Base-by-base conservation (phyloP, 176 grass and related monocot species). In the Oryza punctata region DNA sequence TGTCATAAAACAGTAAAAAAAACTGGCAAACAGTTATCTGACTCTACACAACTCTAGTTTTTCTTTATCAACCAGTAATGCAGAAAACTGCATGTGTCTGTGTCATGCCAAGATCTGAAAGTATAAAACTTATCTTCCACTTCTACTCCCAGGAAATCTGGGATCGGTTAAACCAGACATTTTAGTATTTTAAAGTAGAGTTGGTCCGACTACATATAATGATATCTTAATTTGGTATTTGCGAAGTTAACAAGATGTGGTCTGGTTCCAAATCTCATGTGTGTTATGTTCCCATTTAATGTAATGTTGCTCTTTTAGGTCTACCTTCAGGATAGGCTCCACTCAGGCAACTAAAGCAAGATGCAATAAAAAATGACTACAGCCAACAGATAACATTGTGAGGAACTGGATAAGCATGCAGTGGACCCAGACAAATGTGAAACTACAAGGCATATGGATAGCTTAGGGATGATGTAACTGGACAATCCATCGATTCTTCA, bases 1-100 rank as follows among this genome's bases (percentile, higher is more conserved):
- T 21, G 72, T 28, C 69, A 32, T 81, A 52, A 91, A 72, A 29
- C 16, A 83, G 54, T 26, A 37, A 78, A 35, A 4, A 66, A 74
- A 70, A 67, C 16, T n/a, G 27, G 14, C 19, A 77, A 24, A 41
- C 46, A 77, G 70, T 15, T 63, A 73, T 4, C 12, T 66, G 12
- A 38, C 19, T 49, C 37, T 50, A 54, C 43, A 76, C 52, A 75
- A 76, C 10, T 52, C n/a, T 65, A 47, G 40, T 35, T 65, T n/a
- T 46, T 64, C 23, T 4, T 24, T 46, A 41, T 41, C 40, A 41
- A 41, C 40, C 8, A 41, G 40, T 43, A 24, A 26, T 35, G 13
- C 35, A 19, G 1, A 85, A 85, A 89, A 70, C n/a, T 18, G 2
- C 23, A 6, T 75, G 0, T 29, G 30, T 33, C 8, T 27, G 9